Conservation (phyloP, 352 stramenopile species). For the Plasmopara halstedii region DNA sequence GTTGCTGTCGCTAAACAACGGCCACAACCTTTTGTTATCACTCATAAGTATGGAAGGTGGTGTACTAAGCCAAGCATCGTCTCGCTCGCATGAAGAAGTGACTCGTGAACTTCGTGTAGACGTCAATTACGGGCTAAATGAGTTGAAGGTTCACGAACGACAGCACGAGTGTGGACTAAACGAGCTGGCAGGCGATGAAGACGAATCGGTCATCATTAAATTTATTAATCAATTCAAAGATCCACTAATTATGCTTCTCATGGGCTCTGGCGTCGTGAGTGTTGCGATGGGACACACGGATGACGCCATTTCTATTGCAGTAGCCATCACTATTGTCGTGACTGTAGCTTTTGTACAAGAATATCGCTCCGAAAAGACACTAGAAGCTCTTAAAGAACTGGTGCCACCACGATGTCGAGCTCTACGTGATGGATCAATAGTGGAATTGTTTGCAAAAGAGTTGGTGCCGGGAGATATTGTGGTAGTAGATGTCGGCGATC, state of each 20-base stretch:
- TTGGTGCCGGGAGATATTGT: conserved; percentile 83
- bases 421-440: conserved; percentile 40
- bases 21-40: conserved; percentile 9
- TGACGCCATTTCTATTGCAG: conserved; percentile 93
- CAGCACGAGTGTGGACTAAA: conserved; percentile 68
- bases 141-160: conserved; percentile 44
- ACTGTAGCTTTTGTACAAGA: conserved; percentile 93
- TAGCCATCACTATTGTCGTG: conserved; percentile 95
- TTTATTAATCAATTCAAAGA: conserved; percentile 95
- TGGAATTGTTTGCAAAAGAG: conserved; percentile 68
- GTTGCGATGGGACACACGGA: conserved; percentile 90
- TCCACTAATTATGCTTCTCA: conserved; percentile 94
- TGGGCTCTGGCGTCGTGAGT: conserved; percentile 88
- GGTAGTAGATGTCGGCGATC: conserved; percentile 88
- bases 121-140: conserved; percentile 46
- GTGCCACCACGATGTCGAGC: conserved; percentile 68
- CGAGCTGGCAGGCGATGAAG: conserved; percentile 59
- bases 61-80: conserved; percentile 31
- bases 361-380: conserved; percentile 81
- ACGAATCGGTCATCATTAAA: conserved; percentile 85
- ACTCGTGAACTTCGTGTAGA: conserved; percentile 61
- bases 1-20: conserved; percentile 12
- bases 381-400: conserved; percentile 77
- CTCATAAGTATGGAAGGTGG: conserved; percentile 11
- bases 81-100: conserved; percentile 46